phyloP scores from a whole-genome alignment of 2,329 filamentous ascomycete species.

The Colletotrichum liaoningense region DNA sequence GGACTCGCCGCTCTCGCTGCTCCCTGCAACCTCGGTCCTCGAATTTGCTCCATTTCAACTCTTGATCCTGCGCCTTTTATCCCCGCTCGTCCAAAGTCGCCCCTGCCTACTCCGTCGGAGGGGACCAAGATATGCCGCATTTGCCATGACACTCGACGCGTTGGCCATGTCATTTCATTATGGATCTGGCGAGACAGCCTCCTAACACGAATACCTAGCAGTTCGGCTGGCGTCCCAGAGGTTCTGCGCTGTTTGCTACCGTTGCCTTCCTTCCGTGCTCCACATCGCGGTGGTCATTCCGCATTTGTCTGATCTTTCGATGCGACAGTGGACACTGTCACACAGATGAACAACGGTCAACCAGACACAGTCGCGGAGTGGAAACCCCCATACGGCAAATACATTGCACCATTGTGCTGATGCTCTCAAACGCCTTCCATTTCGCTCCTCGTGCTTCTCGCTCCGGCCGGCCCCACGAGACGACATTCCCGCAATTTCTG shows the following conservation, averaged over 20 bases:
- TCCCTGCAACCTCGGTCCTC: slow-evolving; percentile 29
- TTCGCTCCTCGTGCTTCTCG: neutral
- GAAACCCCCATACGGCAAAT: slow-evolving; percentile 15
- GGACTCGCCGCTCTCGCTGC: slow-evolving; percentile 12
- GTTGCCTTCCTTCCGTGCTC: neutral
- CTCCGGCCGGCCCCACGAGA: slow-evolving; percentile 7
- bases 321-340: slow-evolving; percentile 8
- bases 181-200: slow-evolving; percentile 8
- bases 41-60: slow-evolving; percentile 11
- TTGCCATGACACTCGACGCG: neutral
- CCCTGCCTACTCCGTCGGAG: slow-evolving; percentile 18
- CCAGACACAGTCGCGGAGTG: slow-evolving; percentile 26
- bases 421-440: neutral
- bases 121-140: slow-evolving; percentile 25
- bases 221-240: neutral
- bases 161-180: neutral
- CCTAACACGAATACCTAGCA: neutral
- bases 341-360: slow-evolving; percentile 6
- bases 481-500: slow-evolving; percentile 20
- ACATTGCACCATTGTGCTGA: neutral
- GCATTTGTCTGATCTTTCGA: slow-evolving; percentile 30
- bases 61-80: neutral
- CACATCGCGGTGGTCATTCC: slow-evolving; percentile 32
- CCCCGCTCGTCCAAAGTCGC: slow-evolving; percentile 10
- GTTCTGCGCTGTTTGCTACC: slow-evolving; percentile 7